These are phyloP conservation scores for Rhododendron griersonianum DNA, from an alignment of 148 eudicot genomes.

Conservation along the genomic window DNA sequence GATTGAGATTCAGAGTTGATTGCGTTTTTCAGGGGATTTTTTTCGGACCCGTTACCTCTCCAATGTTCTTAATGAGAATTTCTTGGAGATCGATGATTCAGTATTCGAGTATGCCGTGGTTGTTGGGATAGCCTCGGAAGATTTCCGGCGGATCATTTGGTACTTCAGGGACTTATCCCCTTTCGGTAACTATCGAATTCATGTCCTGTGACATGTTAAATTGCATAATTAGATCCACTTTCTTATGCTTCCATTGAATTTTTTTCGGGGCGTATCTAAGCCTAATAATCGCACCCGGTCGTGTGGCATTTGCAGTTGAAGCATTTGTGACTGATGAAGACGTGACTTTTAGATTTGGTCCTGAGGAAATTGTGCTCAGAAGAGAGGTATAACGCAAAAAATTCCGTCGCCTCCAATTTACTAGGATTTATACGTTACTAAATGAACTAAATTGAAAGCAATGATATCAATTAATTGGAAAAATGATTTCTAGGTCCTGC, in stretches of 20 bases:
- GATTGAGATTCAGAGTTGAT: neutral
- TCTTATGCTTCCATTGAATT: no score
- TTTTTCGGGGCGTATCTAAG: no score
- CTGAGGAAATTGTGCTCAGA: neutral
- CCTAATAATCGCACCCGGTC: neutral
- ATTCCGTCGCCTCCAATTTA: no score
- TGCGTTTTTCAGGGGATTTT: neutral
- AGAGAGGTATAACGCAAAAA: neutral
- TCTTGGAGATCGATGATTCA: neutral
- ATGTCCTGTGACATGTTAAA: neutral
- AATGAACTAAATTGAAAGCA: neutral
- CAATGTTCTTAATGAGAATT: neutral
- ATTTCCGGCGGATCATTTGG: neutral
- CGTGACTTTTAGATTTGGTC: neutral
- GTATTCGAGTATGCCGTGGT: neutral
- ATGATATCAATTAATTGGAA: neutral
- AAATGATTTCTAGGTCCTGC: neutral
- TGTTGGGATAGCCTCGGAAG: neutral
- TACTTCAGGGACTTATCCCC: neutral
- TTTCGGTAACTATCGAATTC: neutral
- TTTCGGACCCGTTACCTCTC: neutral
- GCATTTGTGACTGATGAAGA: neutral
- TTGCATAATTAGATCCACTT: neutral
- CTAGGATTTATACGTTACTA: no score
- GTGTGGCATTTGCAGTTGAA: neutral